Evolutionary conservation across 2,329 filamentous ascomycete species (phyloP).

Genomic region (Phyllosticta capitalensis): DNA sequence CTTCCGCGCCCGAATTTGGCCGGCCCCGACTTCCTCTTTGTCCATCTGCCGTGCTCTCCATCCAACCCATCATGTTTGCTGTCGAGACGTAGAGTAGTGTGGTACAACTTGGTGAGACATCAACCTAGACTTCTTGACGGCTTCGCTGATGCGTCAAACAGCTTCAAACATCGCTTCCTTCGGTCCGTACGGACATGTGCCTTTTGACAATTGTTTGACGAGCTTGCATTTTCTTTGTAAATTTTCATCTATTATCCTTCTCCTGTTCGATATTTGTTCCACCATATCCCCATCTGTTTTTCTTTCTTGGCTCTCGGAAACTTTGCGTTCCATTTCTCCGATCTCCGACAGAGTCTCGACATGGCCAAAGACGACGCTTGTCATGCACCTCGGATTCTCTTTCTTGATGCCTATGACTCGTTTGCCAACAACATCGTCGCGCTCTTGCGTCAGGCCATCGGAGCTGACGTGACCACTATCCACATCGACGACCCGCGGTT

Average conservation of each 20-base stretch:
- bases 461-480: conserved; percentile 59
- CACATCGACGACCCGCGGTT: conserved; percentile 50
- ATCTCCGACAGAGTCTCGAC: background rate
- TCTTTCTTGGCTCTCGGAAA: background rate
- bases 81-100: too few species aligned
- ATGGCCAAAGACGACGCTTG: conserved; percentile 2
- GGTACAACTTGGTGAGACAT: background rate
- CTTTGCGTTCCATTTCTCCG: background rate
- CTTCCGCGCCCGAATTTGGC: background rate
- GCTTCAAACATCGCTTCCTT: background rate
- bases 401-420: conserved; percentile 92
- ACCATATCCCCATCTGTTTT: background rate
- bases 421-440: conserved; percentile 93
- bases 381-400: conserved; percentile 52
- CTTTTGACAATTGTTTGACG: background rate
- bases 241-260: background rate
- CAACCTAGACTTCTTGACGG: background rate
- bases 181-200: background rate
- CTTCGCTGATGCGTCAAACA: background rate
- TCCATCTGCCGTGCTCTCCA: background rate
- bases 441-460: conserved; percentile 61
- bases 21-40: background rate
- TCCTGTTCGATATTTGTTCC: background rate
- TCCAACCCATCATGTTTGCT: too few species aligned
- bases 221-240: background rate